phyloP scores from a whole-genome alignment of 441 rosid genomes.

The Aleurites moluccanus region DNA sequence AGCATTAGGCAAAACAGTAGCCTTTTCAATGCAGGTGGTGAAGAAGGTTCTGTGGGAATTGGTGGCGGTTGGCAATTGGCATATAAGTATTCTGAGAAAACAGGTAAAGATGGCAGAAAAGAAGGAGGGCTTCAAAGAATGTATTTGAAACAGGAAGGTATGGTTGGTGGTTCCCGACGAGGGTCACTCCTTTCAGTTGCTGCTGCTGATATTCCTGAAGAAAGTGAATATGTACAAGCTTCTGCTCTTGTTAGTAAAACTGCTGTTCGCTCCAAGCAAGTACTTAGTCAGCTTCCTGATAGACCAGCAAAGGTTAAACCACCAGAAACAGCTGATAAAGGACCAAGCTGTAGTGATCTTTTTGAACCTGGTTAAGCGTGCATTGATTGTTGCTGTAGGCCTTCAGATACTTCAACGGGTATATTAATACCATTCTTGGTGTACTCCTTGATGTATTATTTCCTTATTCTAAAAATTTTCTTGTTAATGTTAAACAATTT shows the following conservation, averaged over 20 bases:
- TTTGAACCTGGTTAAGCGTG: constrained; percentile 79
- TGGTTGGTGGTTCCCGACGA: constrained; percentile 45
- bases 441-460: not conserved
- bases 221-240: constrained; percentile 53
- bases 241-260: constrained; percentile 76
- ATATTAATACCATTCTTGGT: not conserved
- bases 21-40: constrained; percentile 44
- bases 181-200: constrained; percentile 58
- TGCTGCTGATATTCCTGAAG: constrained; percentile 41
- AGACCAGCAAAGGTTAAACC: constrained; percentile 62
- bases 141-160: constrained; percentile 73
- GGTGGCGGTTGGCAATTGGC: constrained; percentile 99
- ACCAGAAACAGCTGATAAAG: constrained; percentile 45
- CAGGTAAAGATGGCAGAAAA: constrained; percentile 59
- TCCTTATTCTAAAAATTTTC: not conserved
- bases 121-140: constrained; percentile 79
- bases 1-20: constrained; percentile 52
- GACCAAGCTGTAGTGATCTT: constrained; percentile 56
- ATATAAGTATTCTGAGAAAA: constrained; percentile 72
- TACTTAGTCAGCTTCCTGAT: constrained; percentile 41
- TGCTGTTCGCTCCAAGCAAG: constrained; percentile 47
- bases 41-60: constrained; percentile 61
- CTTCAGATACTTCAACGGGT: constrained; percentile 86
- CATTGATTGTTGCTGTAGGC: constrained; percentile 70
- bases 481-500: not conserved